phyloP scores from a whole-genome alignment of 768 basidiomycete genomes.

The Hemileccinum rubropunctum region DNA sequence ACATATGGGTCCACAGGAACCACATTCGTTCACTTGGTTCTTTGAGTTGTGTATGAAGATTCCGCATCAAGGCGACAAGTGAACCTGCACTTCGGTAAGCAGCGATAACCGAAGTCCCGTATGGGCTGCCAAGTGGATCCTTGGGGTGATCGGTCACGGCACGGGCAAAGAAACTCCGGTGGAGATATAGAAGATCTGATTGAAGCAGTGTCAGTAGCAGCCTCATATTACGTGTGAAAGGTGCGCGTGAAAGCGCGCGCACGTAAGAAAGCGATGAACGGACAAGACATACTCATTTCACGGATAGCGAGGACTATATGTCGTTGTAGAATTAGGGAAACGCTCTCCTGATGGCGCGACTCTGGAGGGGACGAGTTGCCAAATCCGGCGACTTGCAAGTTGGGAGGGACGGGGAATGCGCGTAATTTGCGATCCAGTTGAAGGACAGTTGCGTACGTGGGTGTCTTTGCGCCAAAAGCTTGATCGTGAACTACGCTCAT shows the following conservation, averaged over 20 bases:
- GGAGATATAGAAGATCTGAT: constrained; percentile 65
- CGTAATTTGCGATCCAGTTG: constrained; percentile 66
- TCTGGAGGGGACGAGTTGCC: constrained; percentile 48
- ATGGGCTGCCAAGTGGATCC: constrained; percentile 69
- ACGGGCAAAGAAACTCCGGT: constrained; percentile 71
- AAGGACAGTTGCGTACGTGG: constrained; percentile 64
- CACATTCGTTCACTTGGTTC: constrained; percentile 64
- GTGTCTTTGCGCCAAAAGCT: constrained; percentile 67
- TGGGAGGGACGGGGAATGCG: constrained; percentile 63
- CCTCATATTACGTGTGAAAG: neutral
- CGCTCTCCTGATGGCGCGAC: constrained; percentile 36
- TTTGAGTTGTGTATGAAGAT: constrained; percentile 61
- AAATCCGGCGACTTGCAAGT: constrained; percentile 67
- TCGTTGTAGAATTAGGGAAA: constrained; percentile 54
- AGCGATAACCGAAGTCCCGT: constrained; percentile 70
- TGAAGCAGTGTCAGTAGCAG: constrained; percentile 14
- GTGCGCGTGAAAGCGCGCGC: neutral
- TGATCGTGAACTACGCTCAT: constrained; percentile 70
- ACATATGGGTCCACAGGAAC: constrained; percentile 47
- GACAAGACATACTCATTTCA: constrained; percentile 56
- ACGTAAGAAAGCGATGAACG: neutral
- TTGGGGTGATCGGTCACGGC: constrained; percentile 72
- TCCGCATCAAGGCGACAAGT: constrained; percentile 67
- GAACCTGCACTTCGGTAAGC: constrained; percentile 73
- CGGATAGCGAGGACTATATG: constrained; percentile 68